phyloP scores from a whole-genome alignment of 2,329 filamentous ascomycete species.

The Pleomassaria siparia region DNA sequence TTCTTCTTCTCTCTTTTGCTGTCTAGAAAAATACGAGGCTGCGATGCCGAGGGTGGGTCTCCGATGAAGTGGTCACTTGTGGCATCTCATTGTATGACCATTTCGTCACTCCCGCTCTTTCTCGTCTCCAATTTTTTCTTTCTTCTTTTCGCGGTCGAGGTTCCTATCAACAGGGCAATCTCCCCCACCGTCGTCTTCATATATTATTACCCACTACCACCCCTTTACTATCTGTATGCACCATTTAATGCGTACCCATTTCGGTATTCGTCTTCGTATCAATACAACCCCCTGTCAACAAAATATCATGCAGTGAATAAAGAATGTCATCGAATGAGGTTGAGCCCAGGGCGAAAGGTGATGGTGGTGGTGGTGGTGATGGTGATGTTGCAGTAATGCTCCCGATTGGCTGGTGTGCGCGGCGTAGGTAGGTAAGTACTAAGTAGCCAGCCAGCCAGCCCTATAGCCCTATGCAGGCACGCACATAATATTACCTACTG shows the following conservation, averaged over 20 bases:
- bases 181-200: neutral
- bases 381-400: neutral
- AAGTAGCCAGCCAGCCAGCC: neutral
- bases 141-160: neutral
- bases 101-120: neutral
- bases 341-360: too few relatives aligned
- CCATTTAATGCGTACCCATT: too few relatives aligned
- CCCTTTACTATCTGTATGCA: too few relatives aligned
- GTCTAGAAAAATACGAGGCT: neutral
- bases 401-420: constrained; percentile 3
- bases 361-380: too few relatives aligned
- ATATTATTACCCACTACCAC: neutral
- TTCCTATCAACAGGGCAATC: neutral
- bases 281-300: neutral
- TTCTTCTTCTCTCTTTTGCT: neutral
- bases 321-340: neutral
- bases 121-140: neutral
- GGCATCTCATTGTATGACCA: neutral
- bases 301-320: neutral
- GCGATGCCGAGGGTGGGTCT: neutral
- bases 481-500: neutral
- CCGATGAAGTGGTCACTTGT: neutral
- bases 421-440: too few relatives aligned
- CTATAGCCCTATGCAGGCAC: constrained; percentile 4
- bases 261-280: too few relatives aligned